Evolutionary conservation across 2,329 filamentous ascomycete species (phyloP).

Genomic region (Monosporascus cannonballus): DNA sequence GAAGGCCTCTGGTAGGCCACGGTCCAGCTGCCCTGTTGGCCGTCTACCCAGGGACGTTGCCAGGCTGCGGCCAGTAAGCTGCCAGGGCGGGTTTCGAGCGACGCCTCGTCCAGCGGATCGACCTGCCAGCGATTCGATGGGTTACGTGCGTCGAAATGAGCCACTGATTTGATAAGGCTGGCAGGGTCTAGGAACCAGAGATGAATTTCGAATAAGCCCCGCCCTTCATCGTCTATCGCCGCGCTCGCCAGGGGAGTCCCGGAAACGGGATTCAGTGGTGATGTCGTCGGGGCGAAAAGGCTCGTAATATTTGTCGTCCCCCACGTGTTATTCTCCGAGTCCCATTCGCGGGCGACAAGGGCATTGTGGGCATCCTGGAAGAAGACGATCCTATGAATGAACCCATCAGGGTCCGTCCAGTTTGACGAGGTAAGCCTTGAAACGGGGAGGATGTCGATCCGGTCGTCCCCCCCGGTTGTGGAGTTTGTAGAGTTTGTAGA

Average conservation of each 20-base stretch:
- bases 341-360: constrained; percentile 15
- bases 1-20: constrained; percentile 19
- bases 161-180: constrained; percentile 15
- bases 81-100: constrained; percentile 13
- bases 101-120: constrained; percentile 10
- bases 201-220: constrained; percentile 8
- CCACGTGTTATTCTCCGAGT: constrained; percentile 16
- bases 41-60: constrained; percentile 11
- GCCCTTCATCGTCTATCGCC: constrained; percentile 9
- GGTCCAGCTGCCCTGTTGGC: constrained; percentile 12
- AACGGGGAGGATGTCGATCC: constrained; percentile 5
- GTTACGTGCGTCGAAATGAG: constrained; percentile 9
- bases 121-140: constrained; percentile 14
- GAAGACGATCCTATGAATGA: constrained; percentile 13
- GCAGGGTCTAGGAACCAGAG: constrained; percentile 15
- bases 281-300: constrained; percentile 12
- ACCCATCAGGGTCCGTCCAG: constrained; percentile 12
- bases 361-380: constrained; percentile 17
- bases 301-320: constrained; percentile 19
- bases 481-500: constrained; percentile 1
- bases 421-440: constrained; percentile 16
- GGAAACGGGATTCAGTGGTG: constrained; percentile 11
- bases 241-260: constrained; percentile 19
- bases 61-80: constrained; percentile 18
- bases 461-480: too few species aligned